phyloP scores from a whole-genome alignment of 306 rosid species.

The Vigna nakashimae region DNA sequence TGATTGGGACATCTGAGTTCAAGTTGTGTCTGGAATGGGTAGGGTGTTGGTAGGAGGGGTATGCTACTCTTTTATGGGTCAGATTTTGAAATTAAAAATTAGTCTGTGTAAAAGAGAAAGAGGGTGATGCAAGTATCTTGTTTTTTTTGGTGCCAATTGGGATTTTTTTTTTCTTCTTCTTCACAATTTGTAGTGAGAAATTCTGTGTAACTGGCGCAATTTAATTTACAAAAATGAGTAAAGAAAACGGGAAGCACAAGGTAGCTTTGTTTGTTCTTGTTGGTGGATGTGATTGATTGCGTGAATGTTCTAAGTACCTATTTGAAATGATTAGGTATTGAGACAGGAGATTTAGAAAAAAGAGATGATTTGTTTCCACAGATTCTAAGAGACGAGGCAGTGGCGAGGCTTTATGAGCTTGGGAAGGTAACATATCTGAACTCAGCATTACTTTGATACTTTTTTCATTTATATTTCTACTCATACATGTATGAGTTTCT shows the following conservation, averaged over 20 bases:
- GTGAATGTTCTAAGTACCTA: slow-evolving; percentile 45
- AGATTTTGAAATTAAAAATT: not conserved
- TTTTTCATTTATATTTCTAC: slow-evolving; percentile 8
- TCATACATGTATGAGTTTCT: slow-evolving; percentile 5
- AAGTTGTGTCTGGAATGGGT: not conserved
- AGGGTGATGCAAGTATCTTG: slow-evolving; percentile 24
- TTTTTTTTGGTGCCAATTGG: not conserved
- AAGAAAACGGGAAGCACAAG: slow-evolving; percentile 5
- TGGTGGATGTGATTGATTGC: slow-evolving; percentile 24
- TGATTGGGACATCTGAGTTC: slow-evolving; percentile 15
- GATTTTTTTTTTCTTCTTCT: not conserved
- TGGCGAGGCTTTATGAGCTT: slow-evolving; percentile 74
- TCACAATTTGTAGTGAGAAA: not conserved
- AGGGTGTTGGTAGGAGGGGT: not conserved
- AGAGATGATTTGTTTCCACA: slow-evolving; percentile 66
- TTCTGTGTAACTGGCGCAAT: not conserved
- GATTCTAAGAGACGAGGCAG: slow-evolving; percentile 88
- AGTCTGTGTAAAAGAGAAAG: not conserved
- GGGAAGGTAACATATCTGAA: slow-evolving; percentile 64
- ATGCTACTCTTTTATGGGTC: not conserved
- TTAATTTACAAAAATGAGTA: slow-evolving; percentile 11
- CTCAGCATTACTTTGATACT: slow-evolving; percentile 29
- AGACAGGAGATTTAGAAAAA: slow-evolving; percentile 60
- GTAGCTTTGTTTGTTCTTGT: slow-evolving; percentile 5
- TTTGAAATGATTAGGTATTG: slow-evolving; percentile 58